These are phyloP conservation scores for Salvia sclarea DNA, from an alignment of 305 asterid species.

Conservation along the genomic window DNA sequence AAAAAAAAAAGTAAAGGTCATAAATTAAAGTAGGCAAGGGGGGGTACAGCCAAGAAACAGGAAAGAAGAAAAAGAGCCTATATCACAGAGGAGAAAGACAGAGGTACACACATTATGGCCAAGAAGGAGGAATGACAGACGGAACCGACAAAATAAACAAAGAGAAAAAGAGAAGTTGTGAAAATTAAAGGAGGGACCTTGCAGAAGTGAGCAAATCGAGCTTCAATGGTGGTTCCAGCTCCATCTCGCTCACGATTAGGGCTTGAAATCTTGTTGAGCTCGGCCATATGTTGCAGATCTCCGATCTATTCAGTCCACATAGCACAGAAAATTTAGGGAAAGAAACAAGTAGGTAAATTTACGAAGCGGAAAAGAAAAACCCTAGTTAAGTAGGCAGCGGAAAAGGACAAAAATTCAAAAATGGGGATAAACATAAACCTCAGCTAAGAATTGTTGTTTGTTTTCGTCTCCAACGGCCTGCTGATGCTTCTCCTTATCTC, in stretches of 20 bases:
- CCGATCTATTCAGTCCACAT: constrained; percentile 40
- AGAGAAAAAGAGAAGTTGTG: neutral
- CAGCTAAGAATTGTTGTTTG: constrained; percentile 27
- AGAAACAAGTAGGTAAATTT: neutral
- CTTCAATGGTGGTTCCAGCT: constrained; percentile 47
- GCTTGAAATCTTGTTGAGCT: constrained; percentile 40
- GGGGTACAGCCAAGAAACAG: neutral
- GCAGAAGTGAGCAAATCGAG: constrained; percentile 70
- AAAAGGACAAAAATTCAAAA: constrained; percentile 6
- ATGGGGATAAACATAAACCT: constrained; percentile 25
- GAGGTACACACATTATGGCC: neutral
- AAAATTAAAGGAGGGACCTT: constrained; percentile 50
- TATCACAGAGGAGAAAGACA: neutral
- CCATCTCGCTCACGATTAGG: constrained; percentile 41
- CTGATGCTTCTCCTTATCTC: constrained; percentile 32
- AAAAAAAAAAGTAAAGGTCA: constrained; percentile 4
- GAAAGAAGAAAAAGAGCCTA: neutral
- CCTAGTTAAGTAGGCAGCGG: constrained; percentile 34
- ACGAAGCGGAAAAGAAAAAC: constrained; percentile 22
- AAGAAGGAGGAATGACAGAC: neutral
- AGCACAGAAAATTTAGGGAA: constrained; percentile 18
- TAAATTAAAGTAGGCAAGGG: neutral
- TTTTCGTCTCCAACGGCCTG: constrained; percentile 19
- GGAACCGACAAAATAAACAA: neutral
- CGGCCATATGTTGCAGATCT: constrained; percentile 55